Conservation (phyloP, 2,329 filamentous ascomycete species). For the Cladophialophora yegresii region DNA sequence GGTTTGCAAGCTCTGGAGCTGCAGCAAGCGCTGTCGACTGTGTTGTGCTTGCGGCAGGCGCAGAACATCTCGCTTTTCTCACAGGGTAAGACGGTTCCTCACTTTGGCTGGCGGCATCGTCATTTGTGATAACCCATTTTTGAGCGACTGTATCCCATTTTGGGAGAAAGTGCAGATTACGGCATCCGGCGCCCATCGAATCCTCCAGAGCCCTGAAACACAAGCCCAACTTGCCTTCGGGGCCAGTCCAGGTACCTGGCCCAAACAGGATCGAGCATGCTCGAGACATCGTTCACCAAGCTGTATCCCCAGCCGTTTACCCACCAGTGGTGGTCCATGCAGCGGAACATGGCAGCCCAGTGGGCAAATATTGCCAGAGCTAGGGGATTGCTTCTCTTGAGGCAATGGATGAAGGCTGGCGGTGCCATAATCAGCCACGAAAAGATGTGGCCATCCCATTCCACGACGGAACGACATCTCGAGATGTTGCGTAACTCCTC, state of each 20-base stretch:
- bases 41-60: background rate
- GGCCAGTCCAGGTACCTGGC: slow-evolving; percentile 33
- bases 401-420: slow-evolving; percentile 30
- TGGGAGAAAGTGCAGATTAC: background rate
- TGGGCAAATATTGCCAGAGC: slow-evolving; percentile 35
- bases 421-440: slow-evolving; percentile 34
- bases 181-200: slow-evolving; percentile 22
- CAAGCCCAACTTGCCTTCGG: slow-evolving; percentile 31
- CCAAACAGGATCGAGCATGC: slow-evolving; percentile 33
- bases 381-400: slow-evolving; percentile 32
- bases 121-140: slow-evolving; percentile 10
- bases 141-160: background rate
- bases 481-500: slow-evolving; percentile 29
- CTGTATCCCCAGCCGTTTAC: slow-evolving; percentile 36
- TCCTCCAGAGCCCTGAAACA: slow-evolving; percentile 22
- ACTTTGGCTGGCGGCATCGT: slow-evolving; percentile 2
- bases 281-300: slow-evolving; percentile 34
- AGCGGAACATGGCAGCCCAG: slow-evolving; percentile 35
- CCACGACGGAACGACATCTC: slow-evolving; percentile 34
- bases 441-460: slow-evolving; percentile 37
- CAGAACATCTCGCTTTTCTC: background rate
- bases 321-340: slow-evolving; percentile 38
- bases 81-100: background rate
- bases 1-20: background rate
- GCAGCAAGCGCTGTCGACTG: background rate